Base-by-base conservation (phyloP, 1,284 basidiomycete species). In the Cryptococcus wingfieldii region DNA sequence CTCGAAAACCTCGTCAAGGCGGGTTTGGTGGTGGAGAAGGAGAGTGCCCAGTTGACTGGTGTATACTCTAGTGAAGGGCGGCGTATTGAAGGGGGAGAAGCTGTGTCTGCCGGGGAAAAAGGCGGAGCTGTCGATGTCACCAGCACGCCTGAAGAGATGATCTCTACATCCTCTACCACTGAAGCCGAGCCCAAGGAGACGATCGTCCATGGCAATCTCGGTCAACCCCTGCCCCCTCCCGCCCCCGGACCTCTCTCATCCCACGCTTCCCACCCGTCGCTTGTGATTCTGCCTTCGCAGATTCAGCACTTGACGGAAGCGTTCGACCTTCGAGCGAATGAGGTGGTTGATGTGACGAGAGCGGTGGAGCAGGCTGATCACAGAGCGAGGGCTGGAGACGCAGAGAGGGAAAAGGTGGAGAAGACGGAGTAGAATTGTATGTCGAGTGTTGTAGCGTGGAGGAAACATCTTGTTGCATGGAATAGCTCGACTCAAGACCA, bases 281-380 rank as follows among this genome's bases (percentile, higher is more conserved):
- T 69, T 37, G 34, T 70, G 46, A 49, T 75, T 13, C 47, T 62
- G 55, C 55, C 62, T 44, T 65, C 59, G 12, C 69, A 74, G 53
- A 63, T 78, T 5, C 70, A 73, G 0, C 41, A 67, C 4, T 58
- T 80, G 48, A 62, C 67, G 16, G 47, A 66, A 52, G 62, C 62
- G 34, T 80, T 79, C 52, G 55, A 64, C 7, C 59, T 80, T 12
- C 56, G 62, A 34, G 66, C 72, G 18, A 54, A 66, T 28, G 78
- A 79, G 63, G 60, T 69, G 7, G 70, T 75, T 27, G 78, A 80
- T 60, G 56, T 79, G 14, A 71, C 65, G 27, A 60, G 79, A 27
- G 79, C 79, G 4, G 71, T 78, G 1, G 72, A 74, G 53, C 79
- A 80, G 66, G 72, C 73, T 8, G 72, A 75, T 54, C 51, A 65